These are phyloP conservation scores for Sporisorium reilianum DNA, from an alignment of 1,284 basidiomycete species.

Conservation along the genomic window DNA sequence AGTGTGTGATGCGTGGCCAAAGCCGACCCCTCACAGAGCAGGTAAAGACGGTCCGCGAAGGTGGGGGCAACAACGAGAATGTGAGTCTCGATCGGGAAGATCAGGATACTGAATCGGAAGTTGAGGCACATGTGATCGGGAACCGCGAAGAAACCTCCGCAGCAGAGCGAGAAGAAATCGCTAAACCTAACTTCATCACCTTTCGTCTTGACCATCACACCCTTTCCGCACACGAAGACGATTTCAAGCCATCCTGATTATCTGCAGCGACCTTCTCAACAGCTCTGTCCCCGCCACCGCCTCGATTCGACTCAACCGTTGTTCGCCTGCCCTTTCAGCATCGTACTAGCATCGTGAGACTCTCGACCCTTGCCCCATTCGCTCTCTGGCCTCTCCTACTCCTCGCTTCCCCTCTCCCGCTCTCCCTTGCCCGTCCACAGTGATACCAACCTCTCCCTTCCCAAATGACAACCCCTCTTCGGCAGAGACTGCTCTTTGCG, in stretches of 20 bases:
- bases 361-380: too few relatives aligned
- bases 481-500: slow-evolving; percentile 52
- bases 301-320: not conserved
- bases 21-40: not conserved
- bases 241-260: not conserved
- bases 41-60: not conserved
- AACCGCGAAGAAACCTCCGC: slow-evolving; percentile 23
- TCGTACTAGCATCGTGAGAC: not conserved
- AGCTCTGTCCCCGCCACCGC: not conserved
- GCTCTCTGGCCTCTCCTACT: not conserved
- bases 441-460: too few relatives aligned
- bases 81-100: not conserved
- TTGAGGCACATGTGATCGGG: slow-evolving; percentile 2
- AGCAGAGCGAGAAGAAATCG: slow-evolving; percentile 7
- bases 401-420: not conserved
- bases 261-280: not conserved
- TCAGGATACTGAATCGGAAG: not conserved
- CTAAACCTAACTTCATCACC: not conserved
- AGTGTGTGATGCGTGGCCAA: not conserved
- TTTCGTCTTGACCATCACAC: not conserved
- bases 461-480: slow-evolving; percentile 28
- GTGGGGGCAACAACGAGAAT: too few relatives aligned
- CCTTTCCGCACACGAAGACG: not conserved
- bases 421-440: not conserved
- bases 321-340: not conserved